Evolutionary conservation across 2,329 filamentous ascomycete species (phyloP), one percentile per base, ranked within the genome.

Genomic region (Colletotrichum ledebouriae): DNA sequence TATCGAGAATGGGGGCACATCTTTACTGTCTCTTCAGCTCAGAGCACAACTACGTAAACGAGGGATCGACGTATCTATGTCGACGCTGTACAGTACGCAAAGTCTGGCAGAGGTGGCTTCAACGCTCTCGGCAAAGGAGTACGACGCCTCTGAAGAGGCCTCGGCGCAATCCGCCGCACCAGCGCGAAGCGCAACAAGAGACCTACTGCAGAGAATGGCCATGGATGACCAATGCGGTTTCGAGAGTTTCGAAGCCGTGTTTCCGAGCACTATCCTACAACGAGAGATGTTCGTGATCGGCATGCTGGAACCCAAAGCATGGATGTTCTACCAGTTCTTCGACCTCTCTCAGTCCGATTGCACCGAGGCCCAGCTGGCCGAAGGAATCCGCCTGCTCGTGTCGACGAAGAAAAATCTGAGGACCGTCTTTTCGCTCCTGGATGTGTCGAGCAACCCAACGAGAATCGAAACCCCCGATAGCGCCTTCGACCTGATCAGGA

Each of bases 401-500:
- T 15, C 37, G 13, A 41, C 37, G 50, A 55, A 34, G 5, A 2
- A 37, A 12, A 55, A 55, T 55, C n/a, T 55, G 3, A 37, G 50
- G 29, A 55, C 50, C 25, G 50, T 55, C 29, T 55, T 55, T 37
- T 55, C 29, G 10, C 25, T 55, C 33, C 50, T 55, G 17, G 25
- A 55, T 12, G 29, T 55, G 50, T 5, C 50, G 29, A 37, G 13
- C 50, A 37, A 55, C 3, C 50, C 50, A 34, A 15, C 6, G 17
- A 34, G 3, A 55, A 15, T 55, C 50, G 50, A 55, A 55, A 55
- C 12, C 50, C 50, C 50, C 20, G 50, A 37, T 29, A 55, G 50
- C 29, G 50, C 50, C 50, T 55, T 55, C 29, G 50, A 55, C 50
- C 50, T 55, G 29, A 37, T 34, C 50, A 34, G 37, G 50, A 55